Evolutionary conservation across 805 yeast species (phyloP).

Genomic region (Metschnikowia proteae): DNA sequence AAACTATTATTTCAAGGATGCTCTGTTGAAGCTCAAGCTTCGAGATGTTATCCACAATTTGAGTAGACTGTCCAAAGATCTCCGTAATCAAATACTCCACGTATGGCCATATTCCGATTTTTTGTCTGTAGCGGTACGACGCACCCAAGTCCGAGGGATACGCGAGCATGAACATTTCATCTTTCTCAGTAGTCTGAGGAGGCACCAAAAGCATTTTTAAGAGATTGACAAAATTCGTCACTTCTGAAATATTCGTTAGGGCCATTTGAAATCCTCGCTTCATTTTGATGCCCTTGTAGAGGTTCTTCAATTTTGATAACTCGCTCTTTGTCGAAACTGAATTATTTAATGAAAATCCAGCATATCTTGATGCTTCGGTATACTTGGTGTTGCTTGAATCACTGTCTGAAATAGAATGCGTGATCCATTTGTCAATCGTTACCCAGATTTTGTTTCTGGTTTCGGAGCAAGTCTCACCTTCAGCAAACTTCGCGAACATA

Average conservation of each 20-base stretch:
- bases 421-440: conserved; percentile 68
- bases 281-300: conserved; percentile 8
- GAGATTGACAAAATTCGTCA: conserved; percentile 65
- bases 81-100: conserved; percentile 67
- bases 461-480: conserved; percentile 26
- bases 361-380: conserved; percentile 20
- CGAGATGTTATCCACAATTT: conserved; percentile 31
- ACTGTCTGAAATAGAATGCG: conserved; percentile 28
- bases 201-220: conserved; percentile 41
- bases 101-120: conserved; percentile 74
- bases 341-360: conserved; percentile 10
- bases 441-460: conserved; percentile 58
- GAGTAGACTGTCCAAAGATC: conserved; percentile 53
- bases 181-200: conserved; percentile 16
- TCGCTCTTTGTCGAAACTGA: conserved; percentile 8
- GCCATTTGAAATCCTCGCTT: conserved; percentile 27
- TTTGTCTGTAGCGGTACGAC: conserved; percentile 44
- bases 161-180: conserved; percentile 26
- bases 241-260: conserved; percentile 46
- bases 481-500: conserved; percentile 51
- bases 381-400: conserved; percentile 13
- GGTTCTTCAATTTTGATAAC: conserved; percentile 7
- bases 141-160: conserved; percentile 65
- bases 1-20: conserved; percentile 49
- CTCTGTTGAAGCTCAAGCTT: conserved; percentile 48